Base-by-base conservation (phyloP, 2,329 filamentous ascomycete genomes). In the Apiospora malaysiana region DNA sequence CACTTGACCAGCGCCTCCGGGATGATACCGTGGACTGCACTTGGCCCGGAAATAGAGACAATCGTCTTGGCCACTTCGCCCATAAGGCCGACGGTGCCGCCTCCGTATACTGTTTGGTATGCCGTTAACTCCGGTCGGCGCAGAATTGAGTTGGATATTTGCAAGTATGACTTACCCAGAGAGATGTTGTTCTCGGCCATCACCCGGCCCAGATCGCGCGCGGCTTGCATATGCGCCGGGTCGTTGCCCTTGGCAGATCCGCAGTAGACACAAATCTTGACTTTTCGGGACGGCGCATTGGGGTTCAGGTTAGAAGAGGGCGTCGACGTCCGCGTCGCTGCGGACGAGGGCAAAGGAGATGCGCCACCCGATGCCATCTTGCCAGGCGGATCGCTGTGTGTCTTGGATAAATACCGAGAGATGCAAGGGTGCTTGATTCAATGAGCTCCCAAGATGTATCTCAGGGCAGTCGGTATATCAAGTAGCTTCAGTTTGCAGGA, bases 31-130 rank as follows among this genome's bases (percentile, higher is more conserved):
- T 98, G 95, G 21, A 98, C 96, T 16, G 92, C 84, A 68, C 90
- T 82, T 0, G 95, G 94, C 2, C 96, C 95, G 6, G 91, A 91
- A 73, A 98, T 89, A 0, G 92, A 87, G 75, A 97, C 94, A 40
- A 99, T 90, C 0, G 94, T 95, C 77, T 92, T 92, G 65, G 96
- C 94, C 14, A 98, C 83, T 80, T 98, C 94, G 79, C 96, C 96
- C 96, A 99, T 99, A 65, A 99, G 88, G 12, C 96, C 96, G 47
- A 94, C 90, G 2, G 95, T 98, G 78, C 96, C 96, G 76, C 96
- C 96, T 76, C 96, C 96, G 82, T 98, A 99, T 74, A 98, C 94
- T 90, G 70, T 18, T 6, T 59, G 16, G 32, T 59, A 37, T 18
- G 23, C 37, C 14, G 37, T 68, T 45, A 68, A 32, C 21, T 18